A percentile compares a stretch with the other conserved stretches of the same genome.
These are phyloP conservation scores for Myxozyma nipponensis DNA, from an alignment of 805 yeast species.

Conservation along the genomic window DNA sequence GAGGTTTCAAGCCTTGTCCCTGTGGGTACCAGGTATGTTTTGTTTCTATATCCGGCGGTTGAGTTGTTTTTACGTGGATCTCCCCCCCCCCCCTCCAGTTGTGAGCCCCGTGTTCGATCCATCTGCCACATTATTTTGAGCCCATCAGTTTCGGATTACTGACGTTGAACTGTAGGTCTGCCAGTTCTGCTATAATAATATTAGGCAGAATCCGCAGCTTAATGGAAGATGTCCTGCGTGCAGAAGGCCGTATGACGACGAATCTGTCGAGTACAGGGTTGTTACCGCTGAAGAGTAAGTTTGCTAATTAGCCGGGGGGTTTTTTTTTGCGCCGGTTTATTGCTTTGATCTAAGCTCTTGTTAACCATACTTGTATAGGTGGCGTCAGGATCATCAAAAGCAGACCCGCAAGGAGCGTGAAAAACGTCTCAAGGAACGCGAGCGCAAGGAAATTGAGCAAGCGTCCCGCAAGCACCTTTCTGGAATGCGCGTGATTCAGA, in stretches of 20 bases:
- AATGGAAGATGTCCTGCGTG: constrained; percentile 98
- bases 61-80: no score
- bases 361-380: constrained; percentile 33
- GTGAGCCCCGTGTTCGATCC: no score
- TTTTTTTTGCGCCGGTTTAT: neutral
- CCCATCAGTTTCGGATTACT: no score
- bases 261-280: constrained; percentile 79
- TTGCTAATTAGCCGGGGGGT: constrained; percentile 24
- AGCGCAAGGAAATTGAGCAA: constrained; percentile 83
- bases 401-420: constrained; percentile 73
- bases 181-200: constrained; percentile 96
- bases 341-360: constrained; percentile 1
- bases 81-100: no score
- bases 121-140: no score
- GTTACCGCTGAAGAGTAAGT: constrained; percentile 72
- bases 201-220: constrained; percentile 89
- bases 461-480: constrained; percentile 71
- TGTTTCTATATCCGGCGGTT: no score
- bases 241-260: constrained; percentile 90
- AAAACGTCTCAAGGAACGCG: constrained; percentile 79
- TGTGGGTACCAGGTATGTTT: constrained; percentile 65
- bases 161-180: constrained; percentile 60
- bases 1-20: constrained; percentile 97
- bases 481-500: constrained; percentile 97
- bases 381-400: constrained; percentile 74